These are phyloP conservation scores for Eremomyces bilateralis DNA, from an alignment of 495 filamentous ascomycete genomes.

Conservation along the genomic window DNA sequence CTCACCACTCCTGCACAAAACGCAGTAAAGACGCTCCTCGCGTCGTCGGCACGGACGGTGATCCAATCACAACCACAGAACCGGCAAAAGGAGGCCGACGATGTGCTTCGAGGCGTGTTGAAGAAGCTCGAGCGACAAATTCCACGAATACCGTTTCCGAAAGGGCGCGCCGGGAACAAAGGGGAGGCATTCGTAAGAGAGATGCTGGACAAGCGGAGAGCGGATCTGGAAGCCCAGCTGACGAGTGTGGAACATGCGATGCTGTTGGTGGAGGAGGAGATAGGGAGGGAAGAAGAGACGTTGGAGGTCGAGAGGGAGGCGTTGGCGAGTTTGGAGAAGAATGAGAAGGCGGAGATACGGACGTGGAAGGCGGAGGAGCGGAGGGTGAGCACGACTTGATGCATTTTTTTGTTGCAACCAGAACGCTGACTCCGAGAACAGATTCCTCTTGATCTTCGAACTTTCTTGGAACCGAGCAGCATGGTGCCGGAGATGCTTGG, in stretches of 20 bases:
- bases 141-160: slow-evolving; percentile 38
- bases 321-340: slow-evolving; percentile 30
- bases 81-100: slow-evolving; percentile 33
- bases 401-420: background rate
- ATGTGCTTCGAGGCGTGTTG: slow-evolving; percentile 26
- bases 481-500: background rate
- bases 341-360: slow-evolving; percentile 27
- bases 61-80: slow-evolving; percentile 32
- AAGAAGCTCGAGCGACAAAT: slow-evolving; percentile 27
- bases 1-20: slow-evolving; percentile 29
- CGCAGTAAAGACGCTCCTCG: slow-evolving; percentile 30
- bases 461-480: background rate
- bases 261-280: slow-evolving; percentile 30
- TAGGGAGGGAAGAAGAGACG: slow-evolving; percentile 29
- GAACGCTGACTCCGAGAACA: background rate
- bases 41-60: slow-evolving; percentile 31
- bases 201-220: slow-evolving; percentile 13
- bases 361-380: slow-evolving; percentile 25
- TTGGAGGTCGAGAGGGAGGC: slow-evolving; percentile 28
- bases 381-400: slow-evolving; percentile 17
- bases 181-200: background rate
- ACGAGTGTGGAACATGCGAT: slow-evolving; percentile 31
- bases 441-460: background rate
- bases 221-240: slow-evolving; percentile 28
- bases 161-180: slow-evolving; percentile 28